Evolutionary conservation across 106 monocot genomes (phyloP).

Genomic region (Posidonia australis): DNA sequence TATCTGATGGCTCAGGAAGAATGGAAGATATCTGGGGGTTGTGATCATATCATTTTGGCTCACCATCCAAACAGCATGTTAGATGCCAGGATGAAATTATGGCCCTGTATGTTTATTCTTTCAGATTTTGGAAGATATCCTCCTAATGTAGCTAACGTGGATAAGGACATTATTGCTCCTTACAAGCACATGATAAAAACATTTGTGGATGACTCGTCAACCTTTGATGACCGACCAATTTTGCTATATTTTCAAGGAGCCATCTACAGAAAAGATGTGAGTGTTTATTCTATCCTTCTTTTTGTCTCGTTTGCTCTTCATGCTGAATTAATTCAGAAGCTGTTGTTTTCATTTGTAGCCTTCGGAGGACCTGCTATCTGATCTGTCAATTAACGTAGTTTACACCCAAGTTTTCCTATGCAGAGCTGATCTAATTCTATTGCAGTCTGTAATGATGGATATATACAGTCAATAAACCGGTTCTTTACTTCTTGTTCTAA

Average conservation of each 20-base stretch:
- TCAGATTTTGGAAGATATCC: conserved; percentile 75
- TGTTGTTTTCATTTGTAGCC: not conserved
- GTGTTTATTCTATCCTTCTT: not conserved
- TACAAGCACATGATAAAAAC: conserved; percentile 64
- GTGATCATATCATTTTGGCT: conserved; percentile 59
- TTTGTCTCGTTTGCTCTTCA: not conserved
- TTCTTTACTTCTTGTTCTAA: too few relatives aligned
- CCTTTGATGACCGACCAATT: conserved; percentile 52
- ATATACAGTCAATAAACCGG: too few relatives aligned
- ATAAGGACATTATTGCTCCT: conserved; percentile 77
- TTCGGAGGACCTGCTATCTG: not conserved
- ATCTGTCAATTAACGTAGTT: too few relatives aligned
- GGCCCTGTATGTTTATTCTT: conserved; percentile 59
- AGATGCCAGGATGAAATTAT: conserved; percentile 46
- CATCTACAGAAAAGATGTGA: conserved; percentile 82
- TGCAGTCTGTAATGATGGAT: too few relatives aligned
- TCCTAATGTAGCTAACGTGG: conserved; percentile 61
- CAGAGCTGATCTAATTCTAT: too few relatives aligned
- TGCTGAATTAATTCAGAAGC: not conserved
- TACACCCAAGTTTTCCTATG: too few relatives aligned
- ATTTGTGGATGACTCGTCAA: conserved; percentile 43
- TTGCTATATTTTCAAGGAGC: conserved; percentile 76
- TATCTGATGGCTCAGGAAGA: conserved; percentile 40
- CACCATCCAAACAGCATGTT: conserved; percentile 86
- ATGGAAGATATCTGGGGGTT: conserved; percentile 61